phyloP scores from a whole-genome alignment of 331 rosid species.

The Dryas integrifolia region DNA sequence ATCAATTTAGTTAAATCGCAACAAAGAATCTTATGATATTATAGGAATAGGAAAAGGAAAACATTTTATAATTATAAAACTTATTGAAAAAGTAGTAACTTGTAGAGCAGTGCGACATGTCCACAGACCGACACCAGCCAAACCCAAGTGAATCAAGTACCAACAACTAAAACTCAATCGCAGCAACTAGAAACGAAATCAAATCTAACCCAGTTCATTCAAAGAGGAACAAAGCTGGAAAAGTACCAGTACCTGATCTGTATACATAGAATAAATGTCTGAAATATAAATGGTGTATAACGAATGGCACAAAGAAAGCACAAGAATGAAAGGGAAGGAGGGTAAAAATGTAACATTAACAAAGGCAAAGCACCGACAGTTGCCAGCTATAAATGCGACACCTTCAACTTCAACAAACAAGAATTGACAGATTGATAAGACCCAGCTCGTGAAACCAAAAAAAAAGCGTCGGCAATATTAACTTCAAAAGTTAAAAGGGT shows the following conservation, averaged over 20 bases:
- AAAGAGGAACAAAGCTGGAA: slow-evolving; percentile 17
- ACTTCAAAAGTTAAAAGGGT: neutral
- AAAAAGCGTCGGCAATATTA: slow-evolving; percentile 25
- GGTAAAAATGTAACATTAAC: slow-evolving; percentile 16
- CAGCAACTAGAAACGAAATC: slow-evolving; percentile 13
- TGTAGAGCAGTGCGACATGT: neutral
- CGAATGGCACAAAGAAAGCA: slow-evolving; percentile 3
- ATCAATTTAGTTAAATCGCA: neutral
- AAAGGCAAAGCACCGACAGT: slow-evolving; percentile 43
- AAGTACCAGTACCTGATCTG: neutral
- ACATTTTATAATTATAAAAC: too few species aligned
- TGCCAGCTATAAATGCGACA: slow-evolving; percentile 30
- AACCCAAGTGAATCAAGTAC: slow-evolving; percentile 4
- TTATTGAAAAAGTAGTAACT: neutral
- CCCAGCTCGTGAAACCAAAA: slow-evolving; percentile 26
- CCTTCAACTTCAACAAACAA: slow-evolving; percentile 13
- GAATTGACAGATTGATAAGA: slow-evolving; percentile 25
- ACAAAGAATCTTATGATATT: neutral
- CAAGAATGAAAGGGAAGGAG: slow-evolving; percentile 19
- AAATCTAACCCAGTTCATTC: slow-evolving; percentile 17
- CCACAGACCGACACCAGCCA: neutral
- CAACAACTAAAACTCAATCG: neutral
- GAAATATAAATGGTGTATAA: neutral
- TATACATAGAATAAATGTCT: neutral
- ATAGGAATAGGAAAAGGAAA: neutral